Conservation (phyloP, 257 asterid species). For the Solanum verrucosum region DNA sequence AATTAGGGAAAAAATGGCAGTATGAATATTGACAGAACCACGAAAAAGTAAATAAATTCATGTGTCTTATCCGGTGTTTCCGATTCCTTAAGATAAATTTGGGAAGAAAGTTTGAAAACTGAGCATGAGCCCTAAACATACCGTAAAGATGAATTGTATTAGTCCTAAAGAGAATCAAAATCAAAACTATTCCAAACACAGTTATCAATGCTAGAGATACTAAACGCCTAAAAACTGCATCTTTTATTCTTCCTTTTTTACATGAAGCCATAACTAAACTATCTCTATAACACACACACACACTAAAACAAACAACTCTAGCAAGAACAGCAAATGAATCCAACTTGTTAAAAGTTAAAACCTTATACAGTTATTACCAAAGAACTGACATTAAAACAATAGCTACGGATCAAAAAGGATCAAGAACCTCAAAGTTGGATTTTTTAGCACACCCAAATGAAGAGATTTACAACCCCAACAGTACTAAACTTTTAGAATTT, state of each 20-base stretch:
- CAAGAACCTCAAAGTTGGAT: background rate
- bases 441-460: background rate
- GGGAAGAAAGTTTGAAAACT: no score
- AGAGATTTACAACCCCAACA: background rate
- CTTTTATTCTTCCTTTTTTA: slow-evolving; percentile 48
- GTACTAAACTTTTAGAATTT: background rate
- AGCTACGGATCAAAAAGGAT: background rate
- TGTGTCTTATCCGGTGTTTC: no score
- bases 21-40: no score
- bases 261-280: slow-evolving; percentile 21
- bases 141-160: slow-evolving; percentile 11
- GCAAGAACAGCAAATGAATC: background rate
- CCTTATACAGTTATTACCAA: background rate
- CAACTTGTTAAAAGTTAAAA: background rate
- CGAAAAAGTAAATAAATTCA: no score
- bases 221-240: slow-evolving; percentile 45
- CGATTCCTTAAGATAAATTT: no score
- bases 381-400: background rate
- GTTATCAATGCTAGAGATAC: slow-evolving; percentile 33
- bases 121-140: no score
- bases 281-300: background rate
- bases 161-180: slow-evolving; percentile 41
- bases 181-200: slow-evolving; percentile 32
- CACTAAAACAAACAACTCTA: background rate
- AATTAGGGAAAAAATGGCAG: no score